These are phyloP conservation scores for Rosa persica DNA, from an alignment of 306 rosid genomes.

Conservation along the genomic window DNA sequence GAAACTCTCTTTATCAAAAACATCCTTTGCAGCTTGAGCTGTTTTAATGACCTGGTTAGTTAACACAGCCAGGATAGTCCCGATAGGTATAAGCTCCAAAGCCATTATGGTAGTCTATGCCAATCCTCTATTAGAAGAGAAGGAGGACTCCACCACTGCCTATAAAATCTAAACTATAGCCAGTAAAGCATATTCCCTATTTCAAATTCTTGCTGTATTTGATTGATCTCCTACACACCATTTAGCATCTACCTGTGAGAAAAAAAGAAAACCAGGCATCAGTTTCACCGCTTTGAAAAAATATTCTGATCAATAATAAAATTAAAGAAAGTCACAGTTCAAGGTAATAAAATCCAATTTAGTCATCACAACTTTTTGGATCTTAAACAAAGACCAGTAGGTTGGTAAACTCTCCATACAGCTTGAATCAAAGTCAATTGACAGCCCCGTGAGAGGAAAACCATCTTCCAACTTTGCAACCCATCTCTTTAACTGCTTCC, in stretches of 20 bases:
- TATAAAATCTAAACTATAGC: constrained; percentile 19
- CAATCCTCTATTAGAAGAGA: constrained; percentile 19
- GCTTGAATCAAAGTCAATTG: neutral
- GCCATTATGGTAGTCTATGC: constrained; percentile 32
- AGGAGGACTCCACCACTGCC: constrained; percentile 1
- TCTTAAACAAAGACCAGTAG: neutral
- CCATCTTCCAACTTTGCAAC: neutral
- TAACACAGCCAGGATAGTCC: constrained; percentile 71
- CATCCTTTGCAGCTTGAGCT: constrained; percentile 67
- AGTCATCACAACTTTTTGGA: neutral
- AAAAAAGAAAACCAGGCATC: neutral
- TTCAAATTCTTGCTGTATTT: constrained; percentile 26
- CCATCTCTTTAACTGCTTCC: neutral
- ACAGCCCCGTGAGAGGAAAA: neutral
- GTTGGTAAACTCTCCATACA: neutral
- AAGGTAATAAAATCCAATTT: neutral
- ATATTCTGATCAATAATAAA: neutral
- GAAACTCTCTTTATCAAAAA: constrained; percentile 65
- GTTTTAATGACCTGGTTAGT: constrained; percentile 68
- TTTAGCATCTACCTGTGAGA: constrained; percentile 7
- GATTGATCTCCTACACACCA: constrained; percentile 6
- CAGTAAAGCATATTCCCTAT: neutral
- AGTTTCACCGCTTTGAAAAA: neutral
- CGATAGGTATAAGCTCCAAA: constrained; percentile 74
- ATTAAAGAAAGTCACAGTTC: neutral